Evolutionary conservation across 768 basidiomycete genomes (phyloP), one percentile per base, ranked within the genome.

Genomic region (Crassisporium funariophilum): DNA sequence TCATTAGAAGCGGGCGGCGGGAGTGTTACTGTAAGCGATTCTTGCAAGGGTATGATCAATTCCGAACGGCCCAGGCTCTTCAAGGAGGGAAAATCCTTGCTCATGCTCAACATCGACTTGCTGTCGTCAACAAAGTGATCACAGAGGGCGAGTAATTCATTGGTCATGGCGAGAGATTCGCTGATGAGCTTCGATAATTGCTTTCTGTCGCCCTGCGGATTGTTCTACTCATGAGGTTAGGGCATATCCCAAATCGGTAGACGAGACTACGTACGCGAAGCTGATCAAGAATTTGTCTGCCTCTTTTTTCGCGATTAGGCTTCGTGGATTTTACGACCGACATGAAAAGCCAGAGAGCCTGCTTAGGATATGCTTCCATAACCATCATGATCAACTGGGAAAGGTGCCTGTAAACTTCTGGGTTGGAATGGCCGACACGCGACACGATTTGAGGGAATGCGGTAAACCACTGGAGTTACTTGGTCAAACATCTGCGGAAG

Each of bases 391-490:
- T 92, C 24, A 98, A 77, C 37, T 62, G 67, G 2, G 78, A 73
- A 16, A 99, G 69, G 3, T 83, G 65, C 0, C 61, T 65, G 59
- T 79, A 85, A 3, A 92, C 85, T 1, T 72, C 73, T 9, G 65
- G 53, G 56, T 89, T 86, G 4, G 64, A 68, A 54, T 97, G 91
- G 10, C 86, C 88, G 23, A 99, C 86, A 6, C 97, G 83, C 11
- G 95, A 98, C 11, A 95, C 92, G 42, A 98, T 91, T 73, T 98
- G 97, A 3, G 95, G 94, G 53, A 98, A 95, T 1, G 93, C 95
- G 0, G 89, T 94, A 55, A 84, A 88, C 93, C 95, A 98, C 94
- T 98, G 37, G 12, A 41, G 36, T 12, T 33, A 4, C 54, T 34
- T 54, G 35, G 20, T 43, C 9, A 41, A 17, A 33, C 48, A 17